These are phyloP conservation scores for Wickerhamomyces queroliae DNA, from an alignment of 805 yeast genomes.

Conservation along the genomic window DNA sequence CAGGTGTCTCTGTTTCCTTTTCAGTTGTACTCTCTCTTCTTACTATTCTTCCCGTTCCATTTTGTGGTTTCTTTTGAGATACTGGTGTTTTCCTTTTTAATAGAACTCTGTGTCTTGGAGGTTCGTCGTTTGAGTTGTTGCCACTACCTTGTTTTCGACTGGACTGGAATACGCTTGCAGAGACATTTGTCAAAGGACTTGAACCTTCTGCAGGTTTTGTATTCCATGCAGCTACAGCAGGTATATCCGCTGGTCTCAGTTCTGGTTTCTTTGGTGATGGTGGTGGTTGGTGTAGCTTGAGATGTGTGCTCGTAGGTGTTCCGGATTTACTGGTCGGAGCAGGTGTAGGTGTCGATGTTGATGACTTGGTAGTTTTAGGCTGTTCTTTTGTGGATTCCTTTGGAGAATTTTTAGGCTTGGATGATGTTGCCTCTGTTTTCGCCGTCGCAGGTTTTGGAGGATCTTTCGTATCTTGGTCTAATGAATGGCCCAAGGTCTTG, in stretches of 20 bases:
- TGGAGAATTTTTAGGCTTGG: too few relatives aligned
- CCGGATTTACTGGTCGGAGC: not conserved
- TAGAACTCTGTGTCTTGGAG: conserved; percentile 7
- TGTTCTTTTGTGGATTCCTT: too few relatives aligned
- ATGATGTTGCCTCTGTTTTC: too few relatives aligned
- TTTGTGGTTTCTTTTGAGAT: conserved; percentile 1
- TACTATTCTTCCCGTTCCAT: not conserved
- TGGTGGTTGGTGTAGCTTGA: not conserved
- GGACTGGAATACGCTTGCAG: conserved; percentile 1
- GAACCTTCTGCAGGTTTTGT: conserved; percentile 6
- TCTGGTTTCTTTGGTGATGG: conserved; percentile 1
- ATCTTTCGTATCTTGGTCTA: not conserved
- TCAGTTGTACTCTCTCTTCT: not conserved
- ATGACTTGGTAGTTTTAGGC: not conserved
- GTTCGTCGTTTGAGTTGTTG: not conserved
- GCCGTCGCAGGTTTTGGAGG: not conserved
- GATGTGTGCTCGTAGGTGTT: not conserved
- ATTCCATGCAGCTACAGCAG: conserved; percentile 10
- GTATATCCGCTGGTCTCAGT: conserved; percentile 10
- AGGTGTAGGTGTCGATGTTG: not conserved
- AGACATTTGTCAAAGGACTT: conserved; percentile 4
- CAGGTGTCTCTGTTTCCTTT: not conserved
- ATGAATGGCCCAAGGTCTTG: conserved; percentile 17
- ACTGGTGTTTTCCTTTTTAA: conserved; percentile 11
- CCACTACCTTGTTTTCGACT: conserved; percentile 3